Conservation (phyloP, 2,329 filamentous ascomycete genomes). For the Drechslera avenae region DNA sequence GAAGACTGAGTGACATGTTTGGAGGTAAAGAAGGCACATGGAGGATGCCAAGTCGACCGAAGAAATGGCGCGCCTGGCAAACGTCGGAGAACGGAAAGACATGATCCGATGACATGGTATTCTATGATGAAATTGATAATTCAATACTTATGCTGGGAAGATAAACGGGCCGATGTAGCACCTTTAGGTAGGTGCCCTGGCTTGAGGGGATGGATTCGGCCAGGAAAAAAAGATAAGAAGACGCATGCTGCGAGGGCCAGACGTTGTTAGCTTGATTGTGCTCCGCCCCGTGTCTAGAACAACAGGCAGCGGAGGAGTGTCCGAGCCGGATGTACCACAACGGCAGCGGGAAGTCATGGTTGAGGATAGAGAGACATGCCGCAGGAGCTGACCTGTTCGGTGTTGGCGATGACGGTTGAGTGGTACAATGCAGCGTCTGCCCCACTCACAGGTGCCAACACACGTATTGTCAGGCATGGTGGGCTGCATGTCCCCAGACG, state of each 20-base stretch:
- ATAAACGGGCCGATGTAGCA: too few relatives aligned
- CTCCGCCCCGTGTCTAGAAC: background rate
- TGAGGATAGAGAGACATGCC: background rate
- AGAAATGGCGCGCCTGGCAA: too few relatives aligned
- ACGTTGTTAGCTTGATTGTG: background rate
- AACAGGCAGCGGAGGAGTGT: background rate
- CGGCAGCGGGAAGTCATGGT: slow-evolving; percentile 7
- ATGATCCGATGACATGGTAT: slow-evolving; percentile 7
- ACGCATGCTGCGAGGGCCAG: too few relatives aligned
- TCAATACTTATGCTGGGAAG: too few relatives aligned
- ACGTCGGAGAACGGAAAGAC: background rate
- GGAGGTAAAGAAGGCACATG: too few relatives aligned
- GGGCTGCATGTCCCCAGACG: background rate
- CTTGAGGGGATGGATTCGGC: too few relatives aligned
- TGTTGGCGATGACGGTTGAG: slow-evolving; percentile 2
- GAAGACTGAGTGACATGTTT: too few relatives aligned
- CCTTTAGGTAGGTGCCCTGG: too few relatives aligned
- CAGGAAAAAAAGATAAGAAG: too few relatives aligned
- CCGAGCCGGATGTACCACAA: slow-evolving; percentile 5
- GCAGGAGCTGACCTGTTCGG: background rate
- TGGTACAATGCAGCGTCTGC: slow-evolving; percentile 3
- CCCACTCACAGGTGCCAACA: background rate
- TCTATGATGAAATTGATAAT: background rate
- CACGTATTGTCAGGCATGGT: slow-evolving; percentile 3
- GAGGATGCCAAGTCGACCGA: too few relatives aligned